A percentile compares a stretch with the other conserved stretches of the same genome.
Evolutionary conservation across 257 asterid species (phyloP).

Genomic region (Fraxinus quadrangulata): DNA sequence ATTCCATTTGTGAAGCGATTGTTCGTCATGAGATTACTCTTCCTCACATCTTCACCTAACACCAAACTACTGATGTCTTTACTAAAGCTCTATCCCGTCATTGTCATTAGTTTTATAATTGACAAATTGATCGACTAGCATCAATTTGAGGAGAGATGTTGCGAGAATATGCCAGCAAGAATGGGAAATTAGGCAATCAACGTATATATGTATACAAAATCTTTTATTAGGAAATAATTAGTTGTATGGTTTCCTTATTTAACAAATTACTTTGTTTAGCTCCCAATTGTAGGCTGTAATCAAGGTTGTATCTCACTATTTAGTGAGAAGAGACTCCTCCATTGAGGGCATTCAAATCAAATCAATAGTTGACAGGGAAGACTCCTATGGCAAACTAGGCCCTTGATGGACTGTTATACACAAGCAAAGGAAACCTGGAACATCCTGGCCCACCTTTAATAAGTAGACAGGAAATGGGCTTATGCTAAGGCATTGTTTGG

Average conservation of each 20-base stretch:
- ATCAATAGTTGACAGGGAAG: neutral
- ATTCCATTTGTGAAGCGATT: neutral
- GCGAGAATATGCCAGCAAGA: too few species aligned
- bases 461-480: slow-evolving; percentile 10
- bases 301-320: too few species aligned
- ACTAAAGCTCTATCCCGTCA: neutral
- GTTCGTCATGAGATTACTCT: neutral
- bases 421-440: slow-evolving; percentile 10
- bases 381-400: neutral
- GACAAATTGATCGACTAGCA: neutral
- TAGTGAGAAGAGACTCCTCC: too few species aligned
- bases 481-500: slow-evolving; percentile 8
- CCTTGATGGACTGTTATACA: slow-evolving; percentile 12
- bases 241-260: too few species aligned
- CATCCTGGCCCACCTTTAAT: neutral
- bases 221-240: too few species aligned
- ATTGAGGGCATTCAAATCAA: too few species aligned
- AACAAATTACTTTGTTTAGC: too few species aligned
- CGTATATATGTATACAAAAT: too few species aligned
- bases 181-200: too few species aligned
- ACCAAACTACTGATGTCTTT: neutral
- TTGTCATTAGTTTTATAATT: neutral
- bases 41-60: neutral
- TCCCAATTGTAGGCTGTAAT: too few species aligned
- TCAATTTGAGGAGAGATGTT: too few species aligned